A percentile compares a stretch with the other conserved stretches of the same genome.
Conservation (phyloP, 140 eudicot species). For the Erigeron philadelphicus region DNA sequence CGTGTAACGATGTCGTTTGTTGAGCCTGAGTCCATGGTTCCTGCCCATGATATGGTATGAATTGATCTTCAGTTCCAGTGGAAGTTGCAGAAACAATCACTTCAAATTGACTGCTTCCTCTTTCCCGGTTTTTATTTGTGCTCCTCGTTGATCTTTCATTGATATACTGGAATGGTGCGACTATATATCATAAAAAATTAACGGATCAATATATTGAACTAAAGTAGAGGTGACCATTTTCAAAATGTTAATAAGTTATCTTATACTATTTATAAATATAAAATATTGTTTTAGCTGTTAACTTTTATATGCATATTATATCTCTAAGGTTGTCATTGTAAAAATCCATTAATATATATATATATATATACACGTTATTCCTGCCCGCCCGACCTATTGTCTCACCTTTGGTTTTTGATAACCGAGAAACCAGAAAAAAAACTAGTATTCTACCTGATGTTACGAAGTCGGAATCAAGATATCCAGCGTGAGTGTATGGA, state of each 20-base stretch:
- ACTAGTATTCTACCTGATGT: conserved; percentile 31
- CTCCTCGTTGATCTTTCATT: conserved; percentile 11
- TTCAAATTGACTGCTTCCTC: conserved; percentile 15
- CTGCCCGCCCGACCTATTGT: no score
- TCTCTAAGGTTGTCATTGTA: no score
- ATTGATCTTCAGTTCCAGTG: conserved; percentile 16
- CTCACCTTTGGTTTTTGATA: no score
- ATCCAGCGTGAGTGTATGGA: conserved; percentile 9
- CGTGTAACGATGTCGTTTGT: not conserved
- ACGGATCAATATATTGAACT: not conserved
- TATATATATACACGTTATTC: no score
- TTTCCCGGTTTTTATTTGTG: conserved; percentile 6
- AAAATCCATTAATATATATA: no score
- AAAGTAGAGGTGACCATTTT: not conserved
- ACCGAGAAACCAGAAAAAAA: not conserved
- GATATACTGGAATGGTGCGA: not conserved
- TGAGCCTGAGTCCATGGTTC: conserved; percentile 10
- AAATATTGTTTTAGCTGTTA: no score
- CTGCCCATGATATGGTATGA: not conserved
- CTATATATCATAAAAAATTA: conserved; percentile 5
- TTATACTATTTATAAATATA: not conserved
- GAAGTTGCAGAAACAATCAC: conserved; percentile 11
- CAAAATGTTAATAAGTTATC: not conserved
- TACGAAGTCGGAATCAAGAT: conserved; percentile 13
- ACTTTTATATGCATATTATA: no score